Evolutionary conservation across 306 rosid genomes (phyloP).

Genomic region (Cucumis hystrix): DNA sequence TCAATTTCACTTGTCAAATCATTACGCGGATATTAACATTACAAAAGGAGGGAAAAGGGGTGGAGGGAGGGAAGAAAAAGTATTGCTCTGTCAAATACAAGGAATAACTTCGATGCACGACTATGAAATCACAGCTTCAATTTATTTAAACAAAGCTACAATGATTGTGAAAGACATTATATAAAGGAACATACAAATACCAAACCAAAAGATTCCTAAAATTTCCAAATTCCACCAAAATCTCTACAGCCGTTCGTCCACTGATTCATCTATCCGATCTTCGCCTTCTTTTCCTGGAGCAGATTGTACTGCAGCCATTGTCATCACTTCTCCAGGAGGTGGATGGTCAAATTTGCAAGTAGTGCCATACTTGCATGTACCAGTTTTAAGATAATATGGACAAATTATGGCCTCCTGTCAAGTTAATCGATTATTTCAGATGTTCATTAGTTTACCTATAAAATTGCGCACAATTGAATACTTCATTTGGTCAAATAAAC

Average conservation of each 20-base stretch:
- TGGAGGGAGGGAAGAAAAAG: not conserved
- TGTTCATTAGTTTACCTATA: not conserved
- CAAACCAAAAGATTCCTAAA: not conserved
- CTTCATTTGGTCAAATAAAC: not conserved
- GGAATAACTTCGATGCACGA: not conserved
- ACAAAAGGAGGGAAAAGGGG: not conserved
- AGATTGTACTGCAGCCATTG: constrained; percentile 14
- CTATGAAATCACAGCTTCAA: not conserved
- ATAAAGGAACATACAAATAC: not conserved
- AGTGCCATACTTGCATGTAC: constrained; percentile 78
- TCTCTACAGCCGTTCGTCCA: not conserved
- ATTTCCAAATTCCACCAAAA: not conserved
- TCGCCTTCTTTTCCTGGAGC: constrained; percentile 1
- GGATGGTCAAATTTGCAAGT: constrained; percentile 97
- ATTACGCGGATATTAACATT: not conserved
- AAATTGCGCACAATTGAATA: not conserved
- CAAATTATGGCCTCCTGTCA: constrained; percentile 68
- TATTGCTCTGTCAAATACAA: not conserved
- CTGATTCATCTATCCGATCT: not conserved
- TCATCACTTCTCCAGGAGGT: constrained; percentile 93
- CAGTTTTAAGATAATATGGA: constrained; percentile 87
- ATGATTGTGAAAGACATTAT: not conserved
- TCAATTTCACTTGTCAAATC: not conserved
- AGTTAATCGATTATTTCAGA: not conserved
- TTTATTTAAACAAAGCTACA: not conserved